These are phyloP conservation scores for Cercospora zeae-maydis DNA, from an alignment of 2,329 filamentous ascomycete genomes.

Conservation along the genomic window DNA sequence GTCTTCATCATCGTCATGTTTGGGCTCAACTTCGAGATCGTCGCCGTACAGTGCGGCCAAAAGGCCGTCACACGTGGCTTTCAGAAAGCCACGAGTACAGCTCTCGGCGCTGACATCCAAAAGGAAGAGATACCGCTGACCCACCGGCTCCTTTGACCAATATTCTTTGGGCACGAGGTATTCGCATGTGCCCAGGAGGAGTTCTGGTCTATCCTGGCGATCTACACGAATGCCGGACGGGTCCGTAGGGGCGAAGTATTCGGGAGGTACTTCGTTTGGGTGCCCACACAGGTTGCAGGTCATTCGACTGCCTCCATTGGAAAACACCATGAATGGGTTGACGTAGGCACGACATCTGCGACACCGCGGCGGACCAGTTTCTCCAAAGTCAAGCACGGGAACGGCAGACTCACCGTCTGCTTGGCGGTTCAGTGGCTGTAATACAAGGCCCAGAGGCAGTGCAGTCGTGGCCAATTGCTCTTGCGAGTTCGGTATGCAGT, in stretches of 20 bases:
- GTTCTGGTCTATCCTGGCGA: constrained; percentile 80
- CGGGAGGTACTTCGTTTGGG: constrained; percentile 85
- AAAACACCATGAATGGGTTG: constrained; percentile 98
- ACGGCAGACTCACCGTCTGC: constrained; percentile 82
- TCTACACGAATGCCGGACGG: constrained; percentile 84
- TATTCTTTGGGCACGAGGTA: constrained; percentile 98
- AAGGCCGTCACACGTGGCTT: constrained; percentile 87
- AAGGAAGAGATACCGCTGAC: constrained; percentile 81
- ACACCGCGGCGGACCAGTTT: constrained; percentile 83
- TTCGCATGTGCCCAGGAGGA: constrained; percentile 88
- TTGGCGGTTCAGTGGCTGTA: constrained; percentile 82
- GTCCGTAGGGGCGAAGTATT: constrained; percentile 91
- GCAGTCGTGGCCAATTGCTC: constrained; percentile 78
- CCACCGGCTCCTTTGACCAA: constrained; percentile 91
- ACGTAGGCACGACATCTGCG: constrained; percentile 92
- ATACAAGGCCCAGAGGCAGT: constrained; percentile 77
- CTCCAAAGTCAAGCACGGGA: constrained; percentile 92
- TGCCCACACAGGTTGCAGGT: constrained; percentile 98
- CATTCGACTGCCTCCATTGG: constrained; percentile 89
- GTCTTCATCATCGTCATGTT: constrained; percentile 49
- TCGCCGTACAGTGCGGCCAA: constrained; percentile 77
- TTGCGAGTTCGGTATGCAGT: constrained; percentile 79
- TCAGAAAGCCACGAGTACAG: constrained; percentile 83
- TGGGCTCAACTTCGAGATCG: constrained; percentile 51
- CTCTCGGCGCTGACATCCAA: constrained; percentile 92